phyloP scores from a whole-genome alignment of 352 stramenopile genomes.

The Pythium grandisporangium region DNA sequence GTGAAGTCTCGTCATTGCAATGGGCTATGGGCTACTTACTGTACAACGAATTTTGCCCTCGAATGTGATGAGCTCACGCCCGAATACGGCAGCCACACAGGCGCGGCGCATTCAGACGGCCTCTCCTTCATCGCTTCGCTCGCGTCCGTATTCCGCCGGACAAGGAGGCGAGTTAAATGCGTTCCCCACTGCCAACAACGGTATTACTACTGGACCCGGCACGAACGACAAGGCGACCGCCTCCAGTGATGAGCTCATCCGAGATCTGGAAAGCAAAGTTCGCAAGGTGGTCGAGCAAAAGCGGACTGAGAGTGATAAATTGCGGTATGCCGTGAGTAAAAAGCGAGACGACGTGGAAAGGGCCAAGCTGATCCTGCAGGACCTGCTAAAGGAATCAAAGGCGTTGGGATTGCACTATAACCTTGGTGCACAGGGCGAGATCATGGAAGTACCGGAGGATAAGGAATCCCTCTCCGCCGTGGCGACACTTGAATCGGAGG shows the following conservation, averaged over 20 bases:
- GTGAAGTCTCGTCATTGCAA: too few relatives aligned
- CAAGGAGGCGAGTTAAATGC: neutral
- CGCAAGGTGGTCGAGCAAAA: slow-evolving; percentile 77
- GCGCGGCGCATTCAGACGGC: neutral
- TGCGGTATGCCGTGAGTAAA: slow-evolving; percentile 54
- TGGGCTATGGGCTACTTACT: too few relatives aligned
- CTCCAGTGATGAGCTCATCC: slow-evolving; percentile 72
- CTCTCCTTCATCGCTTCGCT: neutral
- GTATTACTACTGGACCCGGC: neutral
- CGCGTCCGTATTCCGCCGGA: neutral
- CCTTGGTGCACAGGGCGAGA: neutral
- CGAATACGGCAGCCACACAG: neutral
- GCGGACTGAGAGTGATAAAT: slow-evolving; percentile 60
- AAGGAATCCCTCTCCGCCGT: too few relatives aligned
- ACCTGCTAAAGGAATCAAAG: slow-evolving; percentile 69
- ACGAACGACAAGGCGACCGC: slow-evolving; percentile 34
- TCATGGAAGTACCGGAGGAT: neutral
- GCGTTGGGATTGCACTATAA: slow-evolving; percentile 58
- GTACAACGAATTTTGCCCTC: too few relatives aligned
- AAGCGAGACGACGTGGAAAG: slow-evolving; percentile 60
- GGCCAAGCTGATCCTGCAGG: slow-evolving; percentile 52
- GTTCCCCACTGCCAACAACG: neutral
- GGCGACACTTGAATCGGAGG: slow-evolving; percentile 3
- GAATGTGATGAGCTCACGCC: neutral
- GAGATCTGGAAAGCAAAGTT: slow-evolving; percentile 64